Percentiles rank a stretch among this genome's conserved stretches.
phyloP scores from a whole-genome alignment of 805 yeast genomes.

The Starmera quercuum region DNA sequence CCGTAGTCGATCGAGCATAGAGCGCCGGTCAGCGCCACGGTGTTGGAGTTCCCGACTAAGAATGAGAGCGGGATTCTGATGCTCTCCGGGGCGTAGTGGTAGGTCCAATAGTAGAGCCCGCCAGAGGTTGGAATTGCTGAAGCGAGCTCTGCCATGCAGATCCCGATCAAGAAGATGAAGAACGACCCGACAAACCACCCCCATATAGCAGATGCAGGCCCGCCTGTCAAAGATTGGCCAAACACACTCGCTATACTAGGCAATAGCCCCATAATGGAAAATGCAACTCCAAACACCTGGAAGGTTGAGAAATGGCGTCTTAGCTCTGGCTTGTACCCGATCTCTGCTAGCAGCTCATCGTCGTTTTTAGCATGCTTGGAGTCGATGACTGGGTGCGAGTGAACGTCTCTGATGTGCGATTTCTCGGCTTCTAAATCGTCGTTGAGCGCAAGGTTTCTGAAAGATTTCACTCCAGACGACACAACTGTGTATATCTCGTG shows the following conservation, averaged over 20 bases:
- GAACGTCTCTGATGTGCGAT: conserved; percentile 14
- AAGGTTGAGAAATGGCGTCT: conserved; percentile 53
- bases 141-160: conserved; percentile 58
- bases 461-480: conserved; percentile 12
- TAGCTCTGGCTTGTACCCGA: conserved; percentile 69
- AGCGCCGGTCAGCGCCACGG: conserved; percentile 61
- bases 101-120: conserved; percentile 66
- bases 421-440: conserved; percentile 11
- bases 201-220: conserved; percentile 58
- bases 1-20: conserved; percentile 66
- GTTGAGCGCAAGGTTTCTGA: conserved; percentile 13
- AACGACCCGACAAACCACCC: conserved; percentile 59
- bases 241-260: conserved; percentile 50
- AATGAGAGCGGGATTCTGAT: conserved; percentile 48
- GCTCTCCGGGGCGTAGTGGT: conserved; percentile 52
- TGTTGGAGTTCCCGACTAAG: conserved; percentile 59
- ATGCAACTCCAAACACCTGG: conserved; percentile 67
- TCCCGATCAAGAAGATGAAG: conserved; percentile 51
- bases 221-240: conserved; percentile 46
- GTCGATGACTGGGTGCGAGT: conserved; percentile 18
- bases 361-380: conserved; percentile 18
- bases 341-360: conserved; percentile 30
- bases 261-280: conserved; percentile 59
- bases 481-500: conserved; percentile 3
- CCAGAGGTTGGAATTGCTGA: conserved; percentile 71